phyloP scores from a whole-genome alignment of 495 filamentous ascomycete species.

The Stereocaulon alpinum region DNA sequence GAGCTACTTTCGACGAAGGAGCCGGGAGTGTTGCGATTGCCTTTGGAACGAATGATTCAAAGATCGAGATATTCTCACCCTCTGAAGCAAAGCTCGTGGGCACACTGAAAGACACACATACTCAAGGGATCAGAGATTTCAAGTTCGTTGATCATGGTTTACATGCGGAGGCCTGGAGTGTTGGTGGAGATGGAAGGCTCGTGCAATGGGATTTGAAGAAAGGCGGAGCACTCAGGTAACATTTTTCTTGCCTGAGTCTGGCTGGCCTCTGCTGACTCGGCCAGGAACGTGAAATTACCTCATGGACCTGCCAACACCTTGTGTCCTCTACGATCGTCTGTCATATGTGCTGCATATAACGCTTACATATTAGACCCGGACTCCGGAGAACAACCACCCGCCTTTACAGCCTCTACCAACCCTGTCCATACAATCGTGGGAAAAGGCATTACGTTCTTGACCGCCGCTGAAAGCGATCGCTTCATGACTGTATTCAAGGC shows the following conservation, averaged over 20 bases:
- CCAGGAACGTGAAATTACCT: conserved; percentile 40
- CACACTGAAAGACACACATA: conserved; percentile 40
- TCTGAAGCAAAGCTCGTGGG: conserved; percentile 41
- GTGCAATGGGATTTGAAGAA: conserved; percentile 50
- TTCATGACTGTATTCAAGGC: conserved; percentile 47
- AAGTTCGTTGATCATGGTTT: conserved; percentile 40
- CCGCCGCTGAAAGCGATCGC: conserved; percentile 43
- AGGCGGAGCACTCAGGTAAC: conserved; percentile 39
- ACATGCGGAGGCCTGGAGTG: conserved; percentile 45
- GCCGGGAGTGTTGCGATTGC: conserved; percentile 41
- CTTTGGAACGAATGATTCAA: conserved; percentile 43
- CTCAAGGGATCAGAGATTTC: conserved; percentile 46
- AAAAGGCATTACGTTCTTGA: conserved; percentile 31
- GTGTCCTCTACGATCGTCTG: conserved; percentile 28
- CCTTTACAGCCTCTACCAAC: conserved; percentile 45
- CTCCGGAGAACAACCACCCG: conserved; percentile 31
- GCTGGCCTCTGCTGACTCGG: conserved; percentile 14
- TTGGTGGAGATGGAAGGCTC: conserved; percentile 48
- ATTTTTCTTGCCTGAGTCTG: neutral
- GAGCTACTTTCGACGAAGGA: conserved; percentile 28
- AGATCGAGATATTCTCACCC: conserved; percentile 46
- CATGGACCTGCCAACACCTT: conserved; percentile 35
- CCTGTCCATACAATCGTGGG: conserved; percentile 40
- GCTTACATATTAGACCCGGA: conserved; percentile 42
- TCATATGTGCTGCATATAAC: conserved; percentile 48